These are phyloP conservation scores for Licmophora abbreviata DNA, from an alignment of 108 stramenopile species.

Conservation along the genomic window DNA sequence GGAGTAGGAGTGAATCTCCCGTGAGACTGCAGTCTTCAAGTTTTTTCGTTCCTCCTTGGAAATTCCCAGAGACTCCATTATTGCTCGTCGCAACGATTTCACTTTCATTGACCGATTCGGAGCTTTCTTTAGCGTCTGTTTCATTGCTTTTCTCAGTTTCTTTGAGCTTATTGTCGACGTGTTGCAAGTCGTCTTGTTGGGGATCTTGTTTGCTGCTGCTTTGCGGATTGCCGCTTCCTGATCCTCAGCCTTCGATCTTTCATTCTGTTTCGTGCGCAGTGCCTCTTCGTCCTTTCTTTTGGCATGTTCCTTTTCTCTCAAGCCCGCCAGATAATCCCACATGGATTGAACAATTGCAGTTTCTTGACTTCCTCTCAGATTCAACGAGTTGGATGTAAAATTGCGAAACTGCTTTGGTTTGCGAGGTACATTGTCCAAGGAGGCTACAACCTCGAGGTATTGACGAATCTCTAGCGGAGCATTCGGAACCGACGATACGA, in stretches of 20 bases:
- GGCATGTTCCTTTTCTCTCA: constrained; percentile 21
- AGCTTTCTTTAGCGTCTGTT: constrained; percentile 71
- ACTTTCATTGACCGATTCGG: constrained; percentile 47
- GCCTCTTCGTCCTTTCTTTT: constrained; percentile 19
- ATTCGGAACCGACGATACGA: constrained; percentile 34
- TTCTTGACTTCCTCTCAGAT: constrained; percentile 31
- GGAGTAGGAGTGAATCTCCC: constrained; percentile 11
- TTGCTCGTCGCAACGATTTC: constrained; percentile 40
- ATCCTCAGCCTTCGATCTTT: constrained; percentile 10
- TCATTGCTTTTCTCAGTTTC: constrained; percentile 63
- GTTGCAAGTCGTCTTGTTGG: constrained; percentile 24
- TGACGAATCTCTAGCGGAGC: constrained; percentile 45
- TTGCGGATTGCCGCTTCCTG: constrained; percentile 11
- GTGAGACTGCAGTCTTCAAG: constrained; percentile 18
- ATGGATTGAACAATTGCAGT: constrained; percentile 45
- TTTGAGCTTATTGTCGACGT: too few relatives aligned
- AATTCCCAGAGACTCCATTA: constrained; percentile 26
- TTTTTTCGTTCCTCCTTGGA: constrained; percentile 12
- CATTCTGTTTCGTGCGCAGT: constrained; percentile 16
- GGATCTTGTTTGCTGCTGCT: constrained; percentile 15
- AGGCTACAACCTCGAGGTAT: constrained; percentile 47
- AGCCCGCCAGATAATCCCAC: constrained; percentile 56
- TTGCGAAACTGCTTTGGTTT: constrained; percentile 89
- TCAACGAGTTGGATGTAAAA: constrained; percentile 78
- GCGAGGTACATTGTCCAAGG: constrained; percentile 74